Conservation (phyloP, 192 early-diverging fungal genomes). For the Backusella liffmaniae region DNA sequence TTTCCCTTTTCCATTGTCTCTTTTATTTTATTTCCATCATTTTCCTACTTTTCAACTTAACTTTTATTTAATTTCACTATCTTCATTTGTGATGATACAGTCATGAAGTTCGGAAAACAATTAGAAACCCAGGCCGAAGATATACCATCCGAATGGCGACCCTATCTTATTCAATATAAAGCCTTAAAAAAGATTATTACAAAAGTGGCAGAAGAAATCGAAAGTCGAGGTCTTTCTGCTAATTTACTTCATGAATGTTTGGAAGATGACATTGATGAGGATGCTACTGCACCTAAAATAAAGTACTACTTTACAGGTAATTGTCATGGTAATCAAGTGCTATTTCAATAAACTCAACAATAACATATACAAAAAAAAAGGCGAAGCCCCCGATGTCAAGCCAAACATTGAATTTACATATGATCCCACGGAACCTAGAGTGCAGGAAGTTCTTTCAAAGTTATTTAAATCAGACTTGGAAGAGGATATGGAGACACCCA, state of each 20-base stretch:
- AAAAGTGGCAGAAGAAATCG: conserved; percentile 68
- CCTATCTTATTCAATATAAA: conserved; percentile 78
- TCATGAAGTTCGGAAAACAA: conserved; percentile 77
- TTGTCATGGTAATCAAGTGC: not conserved
- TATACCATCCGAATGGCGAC: conserved; percentile 71
- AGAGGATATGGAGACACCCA: not conserved
- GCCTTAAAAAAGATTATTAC: conserved; percentile 70
- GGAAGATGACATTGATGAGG: not conserved
- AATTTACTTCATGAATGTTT: conserved; percentile 28
- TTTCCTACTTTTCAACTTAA: not conserved
- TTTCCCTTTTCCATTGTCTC: not conserved
- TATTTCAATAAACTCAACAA: not conserved
- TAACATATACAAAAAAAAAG: not conserved
- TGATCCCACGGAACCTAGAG: not conserved
- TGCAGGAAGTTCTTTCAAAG: conserved; percentile 7
- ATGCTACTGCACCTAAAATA: conserved; percentile 20
- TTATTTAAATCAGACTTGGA: not conserved
- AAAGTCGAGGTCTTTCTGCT: conserved; percentile 45
- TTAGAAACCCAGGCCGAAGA: conserved; percentile 64
- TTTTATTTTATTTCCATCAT: not conserved
- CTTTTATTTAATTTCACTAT: not conserved
- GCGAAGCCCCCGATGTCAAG: conserved; percentile 8
- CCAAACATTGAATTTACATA: conserved; percentile 21
- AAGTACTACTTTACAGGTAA: conserved; percentile 34
- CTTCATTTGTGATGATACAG: not conserved